Evolutionary conservation across 208 protist species (phyloP), one percentile per base, ranked within the genome.

Genomic region (Acanthamoeba lenticulata): DNA sequence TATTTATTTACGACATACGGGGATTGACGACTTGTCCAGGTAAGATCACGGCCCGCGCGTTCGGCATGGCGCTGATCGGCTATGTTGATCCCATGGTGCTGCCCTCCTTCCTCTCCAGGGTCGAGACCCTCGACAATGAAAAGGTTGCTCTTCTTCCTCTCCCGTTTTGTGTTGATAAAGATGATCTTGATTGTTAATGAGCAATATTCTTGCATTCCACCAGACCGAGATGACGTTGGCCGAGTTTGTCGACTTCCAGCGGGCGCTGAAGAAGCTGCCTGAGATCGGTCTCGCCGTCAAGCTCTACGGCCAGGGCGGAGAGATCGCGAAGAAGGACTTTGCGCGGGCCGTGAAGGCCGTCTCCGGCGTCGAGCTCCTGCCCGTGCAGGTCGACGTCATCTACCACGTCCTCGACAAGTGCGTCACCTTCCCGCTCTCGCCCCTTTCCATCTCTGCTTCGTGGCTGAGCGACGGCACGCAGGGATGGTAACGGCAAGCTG

Each of bases 261-360:
- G 21, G 21, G 74, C 74, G 19, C 74, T 85, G 21, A 55, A 85
- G n/a, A 85, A 85, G 74, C 44, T 85, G 38, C 42, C 17, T 38
- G 74, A 85, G 74, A 85, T 85, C 74, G 74, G n/a, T 32, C 34
- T 85, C 42, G 74, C 74, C 74, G 74, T 85, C 74, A 85, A 85
- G 74, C 74, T 85, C 74, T 85, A 85, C 74, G 32, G 36, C 74
- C 42, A 45, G 38, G 42, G n/a, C 34, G 44, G 44, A 1, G 44
- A 55, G 13, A 27, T 85, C 42, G 32, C 27, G 19, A 85, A 85
- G 74, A 55, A 27, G 7, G 74, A 85, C 74, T 85, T 85, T 32
- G 44, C 24, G 9, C 19, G 74, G 44, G 74, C 74, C 13, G 74
- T 85, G 42, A 57, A 45, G 42, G 44, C 38, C 21, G 21, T 85